These are phyloP conservation scores for Triticum monococcum DNA, from an alignment of 176 grass and related monocot genomes.

Conservation along the genomic window DNA sequence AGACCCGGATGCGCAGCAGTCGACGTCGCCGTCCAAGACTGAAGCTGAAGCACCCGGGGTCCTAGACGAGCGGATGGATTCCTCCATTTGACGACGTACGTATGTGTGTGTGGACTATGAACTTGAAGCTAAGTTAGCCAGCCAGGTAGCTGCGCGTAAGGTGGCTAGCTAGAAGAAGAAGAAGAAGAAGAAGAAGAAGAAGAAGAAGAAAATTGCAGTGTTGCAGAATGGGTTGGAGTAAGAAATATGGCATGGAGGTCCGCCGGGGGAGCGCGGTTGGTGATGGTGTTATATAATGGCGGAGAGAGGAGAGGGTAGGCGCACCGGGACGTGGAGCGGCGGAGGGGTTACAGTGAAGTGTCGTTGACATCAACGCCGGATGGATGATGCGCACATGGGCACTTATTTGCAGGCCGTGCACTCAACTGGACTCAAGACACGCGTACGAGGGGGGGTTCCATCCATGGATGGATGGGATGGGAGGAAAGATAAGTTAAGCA, in stretches of 20 bases:
- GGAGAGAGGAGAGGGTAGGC: not conserved
- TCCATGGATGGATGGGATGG: not conserved
- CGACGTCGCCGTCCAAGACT: not conserved
- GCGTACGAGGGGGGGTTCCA: not conserved
- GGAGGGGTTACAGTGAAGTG: not conserved
- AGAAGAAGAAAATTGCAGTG: no score
- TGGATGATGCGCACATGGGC: conserved; percentile 1
- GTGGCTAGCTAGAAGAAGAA: not conserved
- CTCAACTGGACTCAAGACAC: not conserved
- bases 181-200: no score
- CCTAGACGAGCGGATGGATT: conserved; percentile 39
- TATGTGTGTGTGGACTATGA: no score
- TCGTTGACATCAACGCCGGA: conserved; percentile 5
- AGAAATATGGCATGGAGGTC: not conserved
- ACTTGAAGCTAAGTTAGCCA: not conserved
- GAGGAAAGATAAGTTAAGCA: no score
- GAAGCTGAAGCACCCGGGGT: not conserved
- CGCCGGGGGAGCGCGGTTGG: not conserved
- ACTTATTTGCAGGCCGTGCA: not conserved
- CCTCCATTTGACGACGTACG: conserved; percentile 9
- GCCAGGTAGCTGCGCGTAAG: not conserved
- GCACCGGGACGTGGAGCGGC: conserved; percentile 10
- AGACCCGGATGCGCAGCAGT: not conserved
- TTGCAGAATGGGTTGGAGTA: not conserved
- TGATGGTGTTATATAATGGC: conserved; percentile 6